Evolutionary conservation across 1,139 yeast genomes (phyloP), one percentile per base, ranked within the genome.

Genomic region (Nakaseomyces glabratus): DNA sequence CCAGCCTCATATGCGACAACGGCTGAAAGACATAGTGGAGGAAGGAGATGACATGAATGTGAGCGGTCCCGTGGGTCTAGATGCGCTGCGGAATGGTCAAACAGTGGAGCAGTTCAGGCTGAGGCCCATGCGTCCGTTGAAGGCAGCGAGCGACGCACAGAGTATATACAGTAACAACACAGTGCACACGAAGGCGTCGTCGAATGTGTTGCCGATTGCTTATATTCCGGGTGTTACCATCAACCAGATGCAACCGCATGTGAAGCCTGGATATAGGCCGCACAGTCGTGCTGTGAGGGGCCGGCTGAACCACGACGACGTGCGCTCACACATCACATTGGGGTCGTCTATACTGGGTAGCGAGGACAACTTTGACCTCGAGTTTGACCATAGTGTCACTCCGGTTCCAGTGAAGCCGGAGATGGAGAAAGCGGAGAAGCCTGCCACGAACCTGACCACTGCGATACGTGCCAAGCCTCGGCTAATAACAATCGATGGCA

Each of bases 151-250:
- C n/a, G 28, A 24, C 13, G 11, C 28, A 5, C 28, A 24, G 28
- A 24, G 28, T 16, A 16, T 24, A 16, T 24, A 24, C n/a, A 24
- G 28, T 16, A 19, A 17, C 22, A 18, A 81, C 14, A 69, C 84
- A 4, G 68, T 75, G 19, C 66, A 80, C 36, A 78, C 90, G 6
- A 73, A 81, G 45, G 93, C 93, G 4, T 81, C 93, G 3, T 81
- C 93, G 6, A 86, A 88, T 57, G 77, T 88, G 42, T 70, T 86
- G 42, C 95, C 95, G n/a, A 80, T 86, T 44, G 95, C 94, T 2
- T 86, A 86, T 55, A 84, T 86, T 41, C 96, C 96, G 0, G 96
- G 96, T 24, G 95, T 85, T 24, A 80, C 85, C 1, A 45, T 37
- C 38, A 76, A 76, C n/a, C 63, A 29, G 9, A 7, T 10, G 10